phyloP scores from a whole-genome alignment of 2,329 filamentous ascomycete species.

The Fusarium oligoseptatum region DNA sequence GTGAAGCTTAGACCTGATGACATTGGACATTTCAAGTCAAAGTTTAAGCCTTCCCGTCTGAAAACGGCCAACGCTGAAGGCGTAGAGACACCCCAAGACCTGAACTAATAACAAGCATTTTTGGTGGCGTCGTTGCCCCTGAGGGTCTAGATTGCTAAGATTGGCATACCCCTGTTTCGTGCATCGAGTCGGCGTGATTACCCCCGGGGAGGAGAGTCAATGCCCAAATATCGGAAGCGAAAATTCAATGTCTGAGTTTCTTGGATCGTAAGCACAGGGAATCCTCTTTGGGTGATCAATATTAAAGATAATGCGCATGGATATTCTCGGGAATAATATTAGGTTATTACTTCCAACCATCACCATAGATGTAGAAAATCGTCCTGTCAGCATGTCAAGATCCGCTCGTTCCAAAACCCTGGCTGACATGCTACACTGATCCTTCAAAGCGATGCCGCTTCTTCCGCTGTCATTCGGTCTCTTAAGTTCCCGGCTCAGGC shows the following conservation, averaged over 20 bases:
- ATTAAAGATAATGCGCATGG: not conserved
- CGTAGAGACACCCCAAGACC: not conserved
- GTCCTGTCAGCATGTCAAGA: slow-evolving; percentile 35
- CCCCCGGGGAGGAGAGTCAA: not conserved
- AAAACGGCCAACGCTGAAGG: not conserved
- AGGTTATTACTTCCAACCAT: slow-evolving; percentile 6
- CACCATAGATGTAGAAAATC: not conserved
- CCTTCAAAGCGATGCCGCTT: slow-evolving; percentile 51
- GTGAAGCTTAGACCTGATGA: not conserved
- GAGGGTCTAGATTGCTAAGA: slow-evolving; percentile 11
- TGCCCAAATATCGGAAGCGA: not conserved
- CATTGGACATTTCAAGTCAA: not conserved
- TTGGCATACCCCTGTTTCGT: not conserved
- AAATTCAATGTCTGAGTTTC: not conserved
- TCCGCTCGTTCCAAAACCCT: slow-evolving; percentile 38
- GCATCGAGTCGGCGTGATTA: slow-evolving; percentile 14
- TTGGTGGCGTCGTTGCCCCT: slow-evolving; percentile 25
- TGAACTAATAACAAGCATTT: not conserved
- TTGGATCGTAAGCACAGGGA: not conserved
- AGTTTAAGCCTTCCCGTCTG: not conserved
- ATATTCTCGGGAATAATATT: slow-evolving; percentile 11
- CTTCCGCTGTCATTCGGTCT: slow-evolving; percentile 9
- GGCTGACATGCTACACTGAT: slow-evolving; percentile 56
- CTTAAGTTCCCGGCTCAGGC: slow-evolving; percentile 23
- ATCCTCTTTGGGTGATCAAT: not conserved